Percentiles rank a stretch among this genome's conserved stretches.
Conservation (phyloP, 768 basidiomycete species). For the Cystobasidium tubakii region DNA sequence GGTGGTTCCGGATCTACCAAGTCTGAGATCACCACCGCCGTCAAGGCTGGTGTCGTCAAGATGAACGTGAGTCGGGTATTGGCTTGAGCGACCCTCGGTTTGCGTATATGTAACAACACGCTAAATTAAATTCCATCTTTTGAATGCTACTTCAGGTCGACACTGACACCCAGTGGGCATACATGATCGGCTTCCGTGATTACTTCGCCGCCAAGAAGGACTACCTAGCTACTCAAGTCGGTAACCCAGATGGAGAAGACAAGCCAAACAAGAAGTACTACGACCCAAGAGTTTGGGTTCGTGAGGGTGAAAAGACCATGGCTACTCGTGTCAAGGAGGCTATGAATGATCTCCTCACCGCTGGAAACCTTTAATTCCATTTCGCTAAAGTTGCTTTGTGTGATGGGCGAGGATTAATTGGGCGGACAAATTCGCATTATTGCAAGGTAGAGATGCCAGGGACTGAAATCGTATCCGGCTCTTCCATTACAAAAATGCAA, state of each 20-base stretch:
- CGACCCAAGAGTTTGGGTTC: slow-evolving; percentile 74
- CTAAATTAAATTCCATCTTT: too few relatives aligned
- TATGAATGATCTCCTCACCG: slow-evolving; percentile 64
- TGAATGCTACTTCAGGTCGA: slow-evolving; percentile 10
- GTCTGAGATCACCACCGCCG: slow-evolving; percentile 89
- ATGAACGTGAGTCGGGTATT: slow-evolving; percentile 69
- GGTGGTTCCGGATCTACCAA: slow-evolving; percentile 96
- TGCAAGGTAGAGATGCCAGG: too few relatives aligned
- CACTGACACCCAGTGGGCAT: slow-evolving; percentile 67
- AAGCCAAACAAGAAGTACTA: slow-evolving; percentile 92
- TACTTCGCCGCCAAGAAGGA: slow-evolving; percentile 78
- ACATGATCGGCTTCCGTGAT: slow-evolving; percentile 56
- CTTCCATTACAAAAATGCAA: too few relatives aligned
- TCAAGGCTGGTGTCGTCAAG: slow-evolving; percentile 82
- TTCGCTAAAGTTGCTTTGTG: too few relatives aligned
- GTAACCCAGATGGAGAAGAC: slow-evolving; percentile 92
- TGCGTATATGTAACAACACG: neutral
- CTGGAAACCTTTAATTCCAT: neutral
- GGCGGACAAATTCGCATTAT: too few relatives aligned
- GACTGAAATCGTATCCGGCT: too few relatives aligned
- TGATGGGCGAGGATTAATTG: too few relatives aligned
- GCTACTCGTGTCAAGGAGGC: slow-evolving; percentile 80
- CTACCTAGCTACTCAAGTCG: slow-evolving; percentile 83
- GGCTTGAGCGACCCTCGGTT: neutral
- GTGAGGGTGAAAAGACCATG: slow-evolving; percentile 95